Base-by-base conservation (phyloP, 306 rosid genomes). In the Lablab purpureus region DNA sequence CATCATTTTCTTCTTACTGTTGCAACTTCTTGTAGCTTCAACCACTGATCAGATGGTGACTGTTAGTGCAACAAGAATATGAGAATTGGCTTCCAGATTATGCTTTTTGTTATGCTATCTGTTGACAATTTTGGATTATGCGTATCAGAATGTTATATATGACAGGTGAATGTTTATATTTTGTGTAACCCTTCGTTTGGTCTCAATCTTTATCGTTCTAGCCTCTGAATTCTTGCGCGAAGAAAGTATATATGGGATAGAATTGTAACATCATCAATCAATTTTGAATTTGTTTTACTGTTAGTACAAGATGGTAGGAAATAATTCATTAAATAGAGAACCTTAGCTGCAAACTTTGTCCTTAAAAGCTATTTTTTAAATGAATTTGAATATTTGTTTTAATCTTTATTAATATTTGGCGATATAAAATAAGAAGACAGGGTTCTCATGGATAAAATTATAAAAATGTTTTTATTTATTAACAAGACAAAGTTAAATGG, bases 21-120 rank as follows among this genome's bases (percentile, higher is more conserved):
- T 67, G 91, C 87, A 66, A 88, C 81, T 62, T 74, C 86, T 83
- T 75, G 86, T 75, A 40, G 83, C 81, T 84, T 75, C 83, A 75
- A 84, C 75, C 85, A 56, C 84, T 75, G 70, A 67, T 78, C 51
- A 49, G 73, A 73, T 84, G 81, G 81, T 80, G 83, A 85, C 82
- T 81, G 81, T 76, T 79, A 71, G 52, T 70, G 79, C 82, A 67
- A 83, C 59, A 76, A 72, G 64, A 74, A 74, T 70, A 54, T 66
- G 69, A 85, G 87, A 74, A 52, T 75, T 87, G 79, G 85, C 88
- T 87, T 89, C 82, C 73, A 70, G 74, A 84, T 86, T 73, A 72
- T 87, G 84, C 82, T 17, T 83, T 80, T 84, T 82, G 85, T 85
- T 85, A 68, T 76, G 75, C 74, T 74, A 65, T 83, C 89, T 86